These are phyloP conservation scores for Geranium rotundifolium DNA, from an alignment of 345 rosid genomes.

Conservation along the genomic window DNA sequence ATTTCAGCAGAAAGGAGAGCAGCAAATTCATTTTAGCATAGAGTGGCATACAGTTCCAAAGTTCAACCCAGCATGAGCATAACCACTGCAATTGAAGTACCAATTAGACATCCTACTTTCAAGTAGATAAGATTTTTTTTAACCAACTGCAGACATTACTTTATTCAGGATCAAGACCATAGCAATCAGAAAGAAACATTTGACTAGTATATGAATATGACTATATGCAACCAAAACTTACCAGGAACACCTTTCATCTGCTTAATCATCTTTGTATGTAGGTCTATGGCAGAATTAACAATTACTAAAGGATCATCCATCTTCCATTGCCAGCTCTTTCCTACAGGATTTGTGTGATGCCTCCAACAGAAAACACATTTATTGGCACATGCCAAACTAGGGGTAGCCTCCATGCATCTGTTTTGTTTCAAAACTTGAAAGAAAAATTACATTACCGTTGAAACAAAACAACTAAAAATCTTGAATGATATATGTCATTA, in stretches of 20 bases:
- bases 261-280: conserved; percentile 84
- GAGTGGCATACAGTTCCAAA: not conserved
- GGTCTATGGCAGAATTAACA: conserved; percentile 75
- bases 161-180: not conserved
- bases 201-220: not conserved
- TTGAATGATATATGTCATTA: not conserved
- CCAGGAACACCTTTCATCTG: conserved; percentile 99
- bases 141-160: not conserved
- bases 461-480: conserved; percentile 9
- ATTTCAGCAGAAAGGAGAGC: not conserved
- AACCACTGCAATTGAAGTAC: too few species aligned
- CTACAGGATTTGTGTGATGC: conserved; percentile 98
- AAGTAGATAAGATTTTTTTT: too few species aligned
- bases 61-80: too few species aligned
- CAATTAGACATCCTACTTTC: not conserved
- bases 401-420: conserved; percentile 99
- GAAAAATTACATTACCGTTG: not conserved
- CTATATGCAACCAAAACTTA: conserved; percentile 15
- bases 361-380: conserved; percentile 99
- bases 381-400: conserved; percentile 97
- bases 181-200: not conserved
- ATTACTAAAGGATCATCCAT: conserved; percentile 91
- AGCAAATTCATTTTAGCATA: not conserved
- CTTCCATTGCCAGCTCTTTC: conserved; percentile 99
- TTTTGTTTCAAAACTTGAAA: conserved; percentile 1